Conservation (phyloP, 129 eudicot genomes). For the Solidago caesia region DNA sequence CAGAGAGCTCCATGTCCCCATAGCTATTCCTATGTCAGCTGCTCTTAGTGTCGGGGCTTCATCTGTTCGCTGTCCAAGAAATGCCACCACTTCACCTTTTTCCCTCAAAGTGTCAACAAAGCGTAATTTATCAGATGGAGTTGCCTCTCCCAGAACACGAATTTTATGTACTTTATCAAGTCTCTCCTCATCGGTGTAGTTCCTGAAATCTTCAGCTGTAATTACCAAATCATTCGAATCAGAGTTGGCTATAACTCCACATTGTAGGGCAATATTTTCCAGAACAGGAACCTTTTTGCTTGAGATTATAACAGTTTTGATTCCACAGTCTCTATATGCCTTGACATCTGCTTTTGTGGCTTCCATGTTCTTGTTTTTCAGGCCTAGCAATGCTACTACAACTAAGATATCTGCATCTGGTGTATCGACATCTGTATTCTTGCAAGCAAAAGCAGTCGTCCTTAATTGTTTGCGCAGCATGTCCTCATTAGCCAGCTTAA, state of each 20-base stretch:
- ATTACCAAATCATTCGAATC: constrained; percentile 12
- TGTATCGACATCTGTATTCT: too few relatives aligned
- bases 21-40: constrained; percentile 39
- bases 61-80: constrained; percentile 31
- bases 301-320: constrained; percentile 31
- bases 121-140: constrained; percentile 30
- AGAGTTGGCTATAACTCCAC: constrained; percentile 3
- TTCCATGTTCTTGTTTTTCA: constrained; percentile 16
- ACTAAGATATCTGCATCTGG: constrained; percentile 17
- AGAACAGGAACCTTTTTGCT: constrained; percentile 27
- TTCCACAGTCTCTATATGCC: constrained; percentile 11
- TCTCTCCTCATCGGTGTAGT: constrained; percentile 17
- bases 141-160: constrained; percentile 34
- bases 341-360: constrained; percentile 14
- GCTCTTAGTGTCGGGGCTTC: constrained; percentile 33
- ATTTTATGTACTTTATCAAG: constrained; percentile 23
- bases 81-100: constrained; percentile 35
- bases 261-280: constrained; percentile 7
- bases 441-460: constrained; percentile 34
- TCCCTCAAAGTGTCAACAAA: constrained; percentile 30
- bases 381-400: constrained; percentile 32
- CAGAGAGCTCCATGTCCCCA: constrained; percentile 35
- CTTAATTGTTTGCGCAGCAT: constrained; percentile 13
- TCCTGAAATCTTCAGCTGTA: constrained; percentile 33
- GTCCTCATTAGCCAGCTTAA: neutral